These are phyloP conservation scores for Inonotus hispidus DNA, from an alignment of 1,284 basidiomycete genomes.

Conservation along the genomic window DNA sequence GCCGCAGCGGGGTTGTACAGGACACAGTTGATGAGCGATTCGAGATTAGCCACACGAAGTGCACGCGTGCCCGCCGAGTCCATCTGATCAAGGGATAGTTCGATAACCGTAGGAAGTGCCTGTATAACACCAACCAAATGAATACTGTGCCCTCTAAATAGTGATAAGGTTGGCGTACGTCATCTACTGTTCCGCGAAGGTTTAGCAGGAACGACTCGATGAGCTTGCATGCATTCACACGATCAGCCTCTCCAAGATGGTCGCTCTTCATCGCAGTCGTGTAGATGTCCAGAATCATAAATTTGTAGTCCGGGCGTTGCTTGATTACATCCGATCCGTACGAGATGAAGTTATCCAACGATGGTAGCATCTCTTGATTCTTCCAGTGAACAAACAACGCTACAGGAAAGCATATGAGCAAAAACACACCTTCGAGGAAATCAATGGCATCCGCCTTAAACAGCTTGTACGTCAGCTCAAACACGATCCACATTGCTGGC, in stretches of 20 bases:
- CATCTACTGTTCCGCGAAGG: conserved; percentile 70
- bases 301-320: conserved; percentile 67
- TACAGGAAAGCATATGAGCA: background rate
- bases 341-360: conserved; percentile 86
- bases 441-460: conserved; percentile 84
- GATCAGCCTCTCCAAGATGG: conserved; percentile 78
- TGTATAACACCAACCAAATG: conserved; percentile 21
- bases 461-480: conserved; percentile 77
- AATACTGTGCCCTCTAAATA: background rate
- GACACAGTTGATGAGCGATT: conserved; percentile 81
- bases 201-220: conserved; percentile 81
- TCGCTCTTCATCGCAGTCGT: conserved; percentile 67
- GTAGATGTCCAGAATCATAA: conserved; percentile 84
- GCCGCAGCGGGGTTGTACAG: conserved; percentile 80
- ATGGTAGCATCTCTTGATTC: conserved; percentile 81
- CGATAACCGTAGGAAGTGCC: conserved; percentile 53
- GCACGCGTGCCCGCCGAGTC: conserved; percentile 47
- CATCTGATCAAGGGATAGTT: conserved; percentile 51
- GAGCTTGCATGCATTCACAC: conserved; percentile 81
- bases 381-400: background rate
- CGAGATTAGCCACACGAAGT: conserved; percentile 73
- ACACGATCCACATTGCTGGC: conserved; percentile 82
- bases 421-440: conserved; percentile 69
- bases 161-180: conserved; percentile 40
- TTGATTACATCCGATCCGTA: conserved; percentile 79